Base-by-base conservation (phyloP, 352 stramenopile species). In the Phytophthora macrochlamydospora region DNA sequence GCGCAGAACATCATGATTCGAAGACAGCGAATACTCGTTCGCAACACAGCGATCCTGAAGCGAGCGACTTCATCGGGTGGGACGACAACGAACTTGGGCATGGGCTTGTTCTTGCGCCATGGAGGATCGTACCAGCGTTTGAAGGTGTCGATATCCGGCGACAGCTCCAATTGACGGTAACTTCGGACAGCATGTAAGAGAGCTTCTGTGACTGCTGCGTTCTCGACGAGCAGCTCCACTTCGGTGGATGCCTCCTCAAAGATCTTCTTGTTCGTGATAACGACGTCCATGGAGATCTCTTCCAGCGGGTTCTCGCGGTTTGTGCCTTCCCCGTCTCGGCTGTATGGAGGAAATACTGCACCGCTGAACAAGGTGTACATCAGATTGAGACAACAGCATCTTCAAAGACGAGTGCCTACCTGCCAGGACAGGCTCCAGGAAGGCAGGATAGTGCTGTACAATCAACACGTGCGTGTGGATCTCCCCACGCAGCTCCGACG, bases 211-310 rank as follows among this genome's bases (percentile, higher is more conserved):
- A 90, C 81, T 14, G 51, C 56, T 31, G 49, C 40, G 57, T 85
- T 89, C 59, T 93, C 85, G 3, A 73, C 78, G 2, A 93, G 71
- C 33, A 93, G 51, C 62, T 91, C 85, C 12, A 91, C 76, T 32
- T 93, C 85, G 14, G 82, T 93, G 33, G 85, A 91, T 13, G 81
- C 80, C 30, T 91, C 82, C 59, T 81, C 76, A 50, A 89, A 83
- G 24, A 91, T 56, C 24, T 65, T 56, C 54, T 85, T 83, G 62
- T 87, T 59, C 13, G 79, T 78, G 59, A 85, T 81, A 32, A 78
- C 79, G 8, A 85, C 60, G 48, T 90, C 75, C 56, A 74, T 77
- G 7, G 71, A 63, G 48, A 89, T 69, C 40, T 87, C 77, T 54
- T 89, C 71, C 0, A 91, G 63, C n/a, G 70, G 59, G 11, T 81